Evolutionary conservation across 2,329 filamentous ascomycete species (phyloP).

Genomic region (Penicillium vulpinum): DNA sequence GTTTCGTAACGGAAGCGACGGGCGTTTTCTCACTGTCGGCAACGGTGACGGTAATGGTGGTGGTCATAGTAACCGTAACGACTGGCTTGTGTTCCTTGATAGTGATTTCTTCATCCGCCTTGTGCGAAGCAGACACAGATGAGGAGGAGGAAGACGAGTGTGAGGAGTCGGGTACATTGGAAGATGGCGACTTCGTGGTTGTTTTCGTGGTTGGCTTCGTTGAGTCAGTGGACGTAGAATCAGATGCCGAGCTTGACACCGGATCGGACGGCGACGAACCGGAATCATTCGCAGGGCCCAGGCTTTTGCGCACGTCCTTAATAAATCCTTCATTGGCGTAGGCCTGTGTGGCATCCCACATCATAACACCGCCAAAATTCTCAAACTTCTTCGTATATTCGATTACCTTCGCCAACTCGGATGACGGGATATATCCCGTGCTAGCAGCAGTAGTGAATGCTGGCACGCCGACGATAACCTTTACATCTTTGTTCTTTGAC

Average conservation of each 20-base stretch:
- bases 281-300: conserved; percentile 47
- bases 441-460: conserved; percentile 56
- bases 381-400: conserved; percentile 55
- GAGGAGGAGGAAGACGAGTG: conserved; percentile 30
- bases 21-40: background rate
- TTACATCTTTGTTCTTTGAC: conserved; percentile 60
- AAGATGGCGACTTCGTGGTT: conserved; percentile 19
- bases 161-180: conserved; percentile 28
- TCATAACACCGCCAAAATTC: conserved; percentile 68
- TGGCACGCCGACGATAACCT: conserved; percentile 63
- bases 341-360: conserved; percentile 67
- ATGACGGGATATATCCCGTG: conserved; percentile 55
- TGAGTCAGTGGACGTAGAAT: conserved; percentile 29
- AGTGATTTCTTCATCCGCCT: conserved; percentile 1
- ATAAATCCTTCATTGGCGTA: conserved; percentile 61
- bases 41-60: no score
- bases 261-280: conserved; percentile 39
- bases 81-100: background rate
- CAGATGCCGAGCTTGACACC: conserved; percentile 28
- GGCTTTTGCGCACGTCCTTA: conserved; percentile 41
- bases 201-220: conserved; percentile 15
- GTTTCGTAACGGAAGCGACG: conserved; percentile 57
- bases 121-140: conserved; percentile 10
- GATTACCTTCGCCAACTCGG: conserved; percentile 53
- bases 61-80: background rate